Conservation (phyloP, 176 grass and related monocot species). For the Cenchrus americanus region DNA sequence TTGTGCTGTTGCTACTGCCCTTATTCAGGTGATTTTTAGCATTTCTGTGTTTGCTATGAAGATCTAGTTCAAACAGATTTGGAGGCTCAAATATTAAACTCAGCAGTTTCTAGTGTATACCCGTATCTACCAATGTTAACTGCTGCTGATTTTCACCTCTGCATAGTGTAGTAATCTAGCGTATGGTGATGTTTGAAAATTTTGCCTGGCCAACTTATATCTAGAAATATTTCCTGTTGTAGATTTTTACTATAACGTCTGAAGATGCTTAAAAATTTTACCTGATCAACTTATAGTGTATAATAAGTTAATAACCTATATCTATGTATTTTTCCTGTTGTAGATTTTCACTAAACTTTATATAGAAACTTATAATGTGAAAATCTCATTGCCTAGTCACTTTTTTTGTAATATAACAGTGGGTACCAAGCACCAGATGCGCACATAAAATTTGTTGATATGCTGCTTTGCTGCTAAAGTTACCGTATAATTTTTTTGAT, state of each 20-base stretch:
- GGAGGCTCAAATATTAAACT: background rate
- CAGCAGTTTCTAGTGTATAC: background rate
- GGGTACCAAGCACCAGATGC: too few relatives aligned
- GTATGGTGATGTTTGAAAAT: background rate
- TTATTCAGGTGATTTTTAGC: conserved; percentile 57
- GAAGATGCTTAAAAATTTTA: background rate
- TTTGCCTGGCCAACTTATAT: background rate
- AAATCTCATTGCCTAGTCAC: too few relatives aligned
- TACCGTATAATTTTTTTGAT: background rate
- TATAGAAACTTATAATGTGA: too few relatives aligned
- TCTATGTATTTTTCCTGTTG: background rate
- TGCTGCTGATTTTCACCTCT: background rate
- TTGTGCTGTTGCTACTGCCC: conserved; percentile 59
- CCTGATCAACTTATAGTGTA: background rate
- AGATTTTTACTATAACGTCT: background rate
- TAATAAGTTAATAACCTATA: background rate
- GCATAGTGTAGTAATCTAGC: background rate
- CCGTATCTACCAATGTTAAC: background rate
- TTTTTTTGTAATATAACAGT: too few relatives aligned
- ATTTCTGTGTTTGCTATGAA: background rate
- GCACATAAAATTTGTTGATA: background rate
- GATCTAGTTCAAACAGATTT: conserved; percentile 3
- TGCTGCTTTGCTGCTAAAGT: background rate
- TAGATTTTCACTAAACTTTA: background rate
- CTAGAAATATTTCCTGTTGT: background rate